A percentile compares a stretch with the other conserved stretches of the same genome.
phyloP scores from a whole-genome alignment of 768 basidiomycete genomes.

The Termitomyces sp. region DNA sequence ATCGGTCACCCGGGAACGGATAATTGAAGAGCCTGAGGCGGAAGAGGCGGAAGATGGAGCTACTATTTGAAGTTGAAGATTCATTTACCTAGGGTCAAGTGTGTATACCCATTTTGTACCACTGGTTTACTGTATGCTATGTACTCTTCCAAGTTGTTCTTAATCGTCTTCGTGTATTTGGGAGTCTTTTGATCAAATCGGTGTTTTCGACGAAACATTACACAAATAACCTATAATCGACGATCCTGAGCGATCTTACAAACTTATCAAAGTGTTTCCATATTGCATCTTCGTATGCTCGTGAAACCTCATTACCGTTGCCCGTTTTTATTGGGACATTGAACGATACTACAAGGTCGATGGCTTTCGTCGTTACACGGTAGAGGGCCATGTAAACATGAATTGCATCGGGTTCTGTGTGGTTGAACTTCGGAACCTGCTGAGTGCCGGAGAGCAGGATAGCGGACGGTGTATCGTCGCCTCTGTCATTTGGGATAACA shows the following conservation, averaged over 20 bases:
- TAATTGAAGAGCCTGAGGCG: constrained; percentile 67
- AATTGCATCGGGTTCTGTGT: constrained; percentile 55
- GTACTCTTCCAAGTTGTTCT: neutral
- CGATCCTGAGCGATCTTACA: constrained; percentile 55
- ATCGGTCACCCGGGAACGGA: constrained; percentile 54
- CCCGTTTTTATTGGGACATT: constrained; percentile 64
- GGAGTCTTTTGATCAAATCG: neutral
- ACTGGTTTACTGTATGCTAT: neutral
- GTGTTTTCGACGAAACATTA: constrained; percentile 21
- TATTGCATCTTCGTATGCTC: constrained; percentile 30
- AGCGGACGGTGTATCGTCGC: constrained; percentile 51
- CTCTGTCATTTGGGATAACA: constrained; percentile 35
- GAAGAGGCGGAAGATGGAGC: constrained; percentile 43
- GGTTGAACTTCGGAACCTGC: constrained; percentile 72
- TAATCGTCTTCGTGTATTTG: too few relatives aligned
- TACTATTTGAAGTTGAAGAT: constrained; percentile 11
- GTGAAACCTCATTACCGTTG: constrained; percentile 39
- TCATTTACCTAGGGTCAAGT: neutral
- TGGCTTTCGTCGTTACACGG: constrained; percentile 61
- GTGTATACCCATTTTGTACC: constrained; percentile 7
- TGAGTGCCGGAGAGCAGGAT: constrained; percentile 68
- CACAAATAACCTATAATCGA: constrained; percentile 68
- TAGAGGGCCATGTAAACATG: constrained; percentile 78
- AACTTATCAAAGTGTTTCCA: constrained; percentile 49
- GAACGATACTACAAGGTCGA: constrained; percentile 81